These are phyloP conservation scores for Cucurbita maxima DNA, from an alignment of 306 rosid species.

Conservation along the genomic window DNA sequence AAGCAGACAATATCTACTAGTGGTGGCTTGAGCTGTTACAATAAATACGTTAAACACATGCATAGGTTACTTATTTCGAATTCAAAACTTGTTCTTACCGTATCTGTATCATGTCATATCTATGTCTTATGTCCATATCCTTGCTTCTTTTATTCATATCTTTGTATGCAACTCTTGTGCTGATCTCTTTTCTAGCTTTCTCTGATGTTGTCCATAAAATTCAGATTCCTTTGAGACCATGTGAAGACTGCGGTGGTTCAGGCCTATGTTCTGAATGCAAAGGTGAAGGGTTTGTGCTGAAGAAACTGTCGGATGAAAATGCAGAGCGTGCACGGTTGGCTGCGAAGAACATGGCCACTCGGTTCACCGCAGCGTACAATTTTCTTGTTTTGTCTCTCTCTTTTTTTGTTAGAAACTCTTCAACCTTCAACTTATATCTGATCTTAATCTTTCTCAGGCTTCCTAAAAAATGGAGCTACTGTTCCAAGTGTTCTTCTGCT, in stretches of 20 bases:
- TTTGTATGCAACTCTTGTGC: neutral
- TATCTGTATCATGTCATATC: neutral
- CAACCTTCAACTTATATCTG: neutral
- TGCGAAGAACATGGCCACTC: constrained; percentile 71
- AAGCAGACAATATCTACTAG: no score
- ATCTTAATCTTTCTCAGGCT: constrained; percentile 33
- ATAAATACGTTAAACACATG: no score
- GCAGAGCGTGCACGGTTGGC: constrained; percentile 58
- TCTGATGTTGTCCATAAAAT: neutral
- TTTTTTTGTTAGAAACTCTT: neutral
- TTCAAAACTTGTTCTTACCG: no score
- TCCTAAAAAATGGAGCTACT: constrained; percentile 97
- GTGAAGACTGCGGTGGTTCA: constrained; percentile 71
- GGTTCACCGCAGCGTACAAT: constrained; percentile 64
- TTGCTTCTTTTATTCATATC: neutral
- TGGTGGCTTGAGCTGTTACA: no score
- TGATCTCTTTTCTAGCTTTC: neutral
- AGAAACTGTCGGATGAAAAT: constrained; percentile 55
- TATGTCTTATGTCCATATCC: neutral
- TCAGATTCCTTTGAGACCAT: constrained; percentile 41
- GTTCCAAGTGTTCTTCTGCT: constrained; percentile 75
- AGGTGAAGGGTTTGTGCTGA: constrained; percentile 87
- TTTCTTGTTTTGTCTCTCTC: neutral
- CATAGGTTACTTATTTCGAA: no score
- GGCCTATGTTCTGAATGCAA: constrained; percentile 88